These are phyloP conservation scores for Diplodia scrobiculata DNA, from an alignment of 2,329 filamentous ascomycete genomes.

Conservation along the genomic window DNA sequence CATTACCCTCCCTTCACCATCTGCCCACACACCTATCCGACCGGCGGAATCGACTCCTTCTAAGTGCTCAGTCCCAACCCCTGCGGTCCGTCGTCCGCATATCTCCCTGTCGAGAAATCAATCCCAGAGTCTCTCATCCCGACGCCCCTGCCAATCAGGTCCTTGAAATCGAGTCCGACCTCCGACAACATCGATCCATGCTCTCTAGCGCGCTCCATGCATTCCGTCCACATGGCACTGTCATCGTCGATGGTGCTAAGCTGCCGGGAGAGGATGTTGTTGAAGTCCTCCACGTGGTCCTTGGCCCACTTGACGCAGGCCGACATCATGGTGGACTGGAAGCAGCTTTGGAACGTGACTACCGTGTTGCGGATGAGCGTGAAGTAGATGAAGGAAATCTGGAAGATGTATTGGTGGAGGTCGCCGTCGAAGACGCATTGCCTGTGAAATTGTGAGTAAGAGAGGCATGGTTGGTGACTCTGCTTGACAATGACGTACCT, in stretches of 20 bases:
- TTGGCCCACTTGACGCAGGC: slow-evolving; percentile 99
- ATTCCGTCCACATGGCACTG: slow-evolving; percentile 77
- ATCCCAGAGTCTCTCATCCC: slow-evolving; percentile 18
- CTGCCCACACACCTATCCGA: not conserved
- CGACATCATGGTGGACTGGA: slow-evolving; percentile 83
- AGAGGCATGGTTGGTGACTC: slow-evolving; percentile 26
- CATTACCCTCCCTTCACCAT: not conserved
- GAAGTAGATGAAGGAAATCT: slow-evolving; percentile 94
- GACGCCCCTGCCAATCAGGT: slow-evolving; percentile 64
- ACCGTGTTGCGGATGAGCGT: slow-evolving; percentile 92
- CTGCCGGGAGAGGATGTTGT: slow-evolving; percentile 76
- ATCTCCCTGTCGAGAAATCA: not conserved
- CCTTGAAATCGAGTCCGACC: slow-evolving; percentile 86
- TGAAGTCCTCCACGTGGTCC: slow-evolving; percentile 88
- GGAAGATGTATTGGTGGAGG: slow-evolving; percentile 89
- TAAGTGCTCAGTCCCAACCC: slow-evolving; percentile 20
- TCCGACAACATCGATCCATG: slow-evolving; percentile 80
- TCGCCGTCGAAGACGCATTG: slow-evolving; percentile 96
- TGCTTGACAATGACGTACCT: slow-evolving; percentile 58
- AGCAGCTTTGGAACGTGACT: slow-evolving; percentile 75
- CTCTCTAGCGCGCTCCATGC: slow-evolving; percentile 76
- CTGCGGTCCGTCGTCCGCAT: not conserved
- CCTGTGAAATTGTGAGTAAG: slow-evolving; percentile 51
- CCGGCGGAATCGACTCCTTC: not conserved
- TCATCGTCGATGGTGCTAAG: slow-evolving; percentile 79